Evolutionary conservation across 2,329 filamentous ascomycete species (phyloP), one percentile per base, ranked within the genome.

Genomic region (Diaporthe sp.): DNA sequence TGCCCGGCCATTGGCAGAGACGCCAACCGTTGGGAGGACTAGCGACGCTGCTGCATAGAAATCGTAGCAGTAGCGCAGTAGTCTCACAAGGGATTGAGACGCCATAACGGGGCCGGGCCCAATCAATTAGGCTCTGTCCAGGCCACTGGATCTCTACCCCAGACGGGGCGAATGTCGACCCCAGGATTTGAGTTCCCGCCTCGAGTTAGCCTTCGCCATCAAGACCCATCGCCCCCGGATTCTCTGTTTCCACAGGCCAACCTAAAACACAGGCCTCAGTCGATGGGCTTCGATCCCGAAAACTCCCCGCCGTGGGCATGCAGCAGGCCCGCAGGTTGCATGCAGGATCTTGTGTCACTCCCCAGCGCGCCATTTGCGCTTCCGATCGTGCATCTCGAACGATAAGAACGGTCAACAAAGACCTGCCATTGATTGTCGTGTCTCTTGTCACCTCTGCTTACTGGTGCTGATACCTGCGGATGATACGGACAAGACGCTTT

Each of bases 161-260:
- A 62, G 71, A 72, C 46, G 42, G 65, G 65, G 65, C 65, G 65
- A 68, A 53, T 53, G 65, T 53, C 39, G 31, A 73, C 58, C 71
- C 71, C 71, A 73, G 71, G n/a, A 39, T 44, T 44, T 53, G 57
- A n/a, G 15, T 53, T 55, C 71, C 71, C 58, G 61, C 31, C n/a
- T 73, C 46, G 49, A 65, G 71, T 73, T 73, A 73, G 71, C 49
- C 71, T 73, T 73, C 19, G 58, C 49, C 46, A n/a, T 10, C 19
- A 25, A 71, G 58, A 62, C 71, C 71, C 71, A 62, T 73, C 46
- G 71, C 58, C 58, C 71, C 71, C 58, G 61, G 71, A 57, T 44
- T 65, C 8, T 53, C 65, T 70, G 65, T 70, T 70, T 42, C 65
- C 34, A 55, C 65, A 53, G 34, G 15, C 46, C 25, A 73, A 65